These are phyloP conservation scores for Pyricularia sp. DNA, from an alignment of 2,329 filamentous ascomycete genomes.

Conservation along the genomic window DNA sequence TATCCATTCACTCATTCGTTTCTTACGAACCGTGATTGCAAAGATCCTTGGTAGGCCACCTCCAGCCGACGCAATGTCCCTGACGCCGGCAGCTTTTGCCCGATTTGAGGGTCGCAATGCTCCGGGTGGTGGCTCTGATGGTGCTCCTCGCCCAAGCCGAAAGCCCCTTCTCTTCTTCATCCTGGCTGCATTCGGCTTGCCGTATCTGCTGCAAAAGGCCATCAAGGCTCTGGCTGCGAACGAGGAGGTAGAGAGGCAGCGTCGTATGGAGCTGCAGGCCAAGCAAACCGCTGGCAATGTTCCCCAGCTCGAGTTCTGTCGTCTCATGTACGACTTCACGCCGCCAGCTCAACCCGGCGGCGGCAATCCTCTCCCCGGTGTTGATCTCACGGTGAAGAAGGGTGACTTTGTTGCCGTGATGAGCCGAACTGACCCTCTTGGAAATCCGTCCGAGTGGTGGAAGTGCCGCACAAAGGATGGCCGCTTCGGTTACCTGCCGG, in stretches of 20 bases:
- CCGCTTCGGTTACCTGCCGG: slow-evolving; percentile 80
- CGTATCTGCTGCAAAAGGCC: slow-evolving; percentile 93
- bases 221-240: slow-evolving; percentile 73
- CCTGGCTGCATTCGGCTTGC: slow-evolving; percentile 83
- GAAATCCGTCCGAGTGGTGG: slow-evolving; percentile 95
- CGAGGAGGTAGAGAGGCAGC: slow-evolving; percentile 70
- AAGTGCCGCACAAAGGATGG: slow-evolving; percentile 82
- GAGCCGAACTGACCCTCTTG: slow-evolving; percentile 81
- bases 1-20: slow-evolving; percentile 91
- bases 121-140: slow-evolving; percentile 31
- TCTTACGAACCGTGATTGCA: slow-evolving; percentile 81
- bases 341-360: slow-evolving; percentile 44
- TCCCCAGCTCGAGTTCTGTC: slow-evolving; percentile 89
- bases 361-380: slow-evolving; percentile 44
- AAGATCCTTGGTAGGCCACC: slow-evolving; percentile 86
- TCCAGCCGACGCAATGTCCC: slow-evolving; percentile 71
- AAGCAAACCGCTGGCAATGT: slow-evolving; percentile 48
- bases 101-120: slow-evolving; percentile 61
- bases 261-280: slow-evolving; percentile 32
- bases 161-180: slow-evolving; percentile 97
- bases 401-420: slow-evolving; percentile 91
- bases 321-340: slow-evolving; percentile 85
- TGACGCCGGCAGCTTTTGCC: slow-evolving; percentile 86
- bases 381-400: slow-evolving; percentile 87
- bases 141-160: slow-evolving; percentile 65